These are phyloP conservation scores for Gilbertella persicaria DNA, from an alignment of 371 early-diverging fungal species.

Conservation along the genomic window DNA sequence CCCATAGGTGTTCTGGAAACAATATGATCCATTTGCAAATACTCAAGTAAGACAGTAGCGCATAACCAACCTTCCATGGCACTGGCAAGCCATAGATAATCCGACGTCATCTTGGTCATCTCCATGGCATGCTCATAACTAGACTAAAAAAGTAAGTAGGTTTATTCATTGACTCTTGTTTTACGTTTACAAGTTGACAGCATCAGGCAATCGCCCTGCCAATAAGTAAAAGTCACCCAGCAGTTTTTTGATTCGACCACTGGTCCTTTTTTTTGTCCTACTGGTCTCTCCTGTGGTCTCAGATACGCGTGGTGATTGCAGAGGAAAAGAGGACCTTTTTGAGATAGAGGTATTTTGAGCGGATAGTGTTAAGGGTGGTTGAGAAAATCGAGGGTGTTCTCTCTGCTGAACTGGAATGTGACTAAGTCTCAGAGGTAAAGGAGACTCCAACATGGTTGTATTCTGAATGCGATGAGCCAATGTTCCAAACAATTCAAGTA, in stretches of 20 bases:
- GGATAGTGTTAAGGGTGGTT: constrained; percentile 1
- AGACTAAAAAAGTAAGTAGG: not conserved
- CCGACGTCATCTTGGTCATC: constrained; percentile 60
- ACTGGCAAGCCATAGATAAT: constrained; percentile 81
- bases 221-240: constrained; percentile 78
- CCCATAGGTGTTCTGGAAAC: constrained; percentile 6
- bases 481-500: constrained; percentile 51
- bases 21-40: constrained; percentile 57
- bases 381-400: not conserved
- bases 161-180: not conserved
- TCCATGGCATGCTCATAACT: constrained; percentile 76
- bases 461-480: constrained; percentile 40
- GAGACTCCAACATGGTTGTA: constrained; percentile 36
- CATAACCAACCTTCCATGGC: constrained; percentile 74
- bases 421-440: constrained; percentile 19
- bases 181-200: constrained; percentile 57
- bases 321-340: constrained; percentile 3
- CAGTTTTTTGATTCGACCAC: constrained; percentile 76
- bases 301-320: not conserved
- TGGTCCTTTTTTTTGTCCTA: constrained; percentile 58
- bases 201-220: constrained; percentile 77
- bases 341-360: constrained; percentile 1
- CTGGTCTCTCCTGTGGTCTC: constrained; percentile 16
- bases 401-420: not conserved
- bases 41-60: constrained; percentile 60